Evolutionary conservation across 257 asterid genomes (phyloP).

Genomic region (Solanum bulbocastanum): DNA sequence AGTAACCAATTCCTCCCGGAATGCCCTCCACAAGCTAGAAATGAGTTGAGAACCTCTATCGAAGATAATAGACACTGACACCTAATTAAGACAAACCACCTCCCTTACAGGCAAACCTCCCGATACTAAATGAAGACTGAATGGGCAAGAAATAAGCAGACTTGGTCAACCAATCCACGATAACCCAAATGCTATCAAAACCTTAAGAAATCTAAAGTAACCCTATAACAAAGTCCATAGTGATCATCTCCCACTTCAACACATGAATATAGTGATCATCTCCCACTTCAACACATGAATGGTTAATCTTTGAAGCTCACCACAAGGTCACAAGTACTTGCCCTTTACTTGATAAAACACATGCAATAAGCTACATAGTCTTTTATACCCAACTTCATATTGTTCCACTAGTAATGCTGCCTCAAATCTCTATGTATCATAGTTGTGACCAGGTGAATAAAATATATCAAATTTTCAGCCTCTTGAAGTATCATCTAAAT

Average conservation of each 20-base stretch:
- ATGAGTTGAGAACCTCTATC: neutral
- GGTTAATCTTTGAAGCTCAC: neutral
- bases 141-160: neutral
- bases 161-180: neutral
- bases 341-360: neutral
- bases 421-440: too few relatives aligned
- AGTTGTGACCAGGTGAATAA: neutral
- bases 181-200: neutral
- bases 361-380: neutral
- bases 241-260: neutral
- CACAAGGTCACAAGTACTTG: neutral
- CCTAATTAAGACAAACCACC: neutral
- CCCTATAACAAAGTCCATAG: neutral
- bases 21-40: neutral
- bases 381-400: neutral
- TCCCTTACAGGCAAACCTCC: neutral
- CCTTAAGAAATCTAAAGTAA: too few relatives aligned
- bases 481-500: too few relatives aligned
- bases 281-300: neutral
- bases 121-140: neutral
- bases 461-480: too few relatives aligned
- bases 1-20: neutral
- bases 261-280: neutral
- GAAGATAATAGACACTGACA: neutral
- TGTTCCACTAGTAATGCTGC: neutral